Evolutionary conservation across 2,329 filamentous ascomycete genomes (phyloP).

Genomic region (Colletotrichum noveboracense): DNA sequence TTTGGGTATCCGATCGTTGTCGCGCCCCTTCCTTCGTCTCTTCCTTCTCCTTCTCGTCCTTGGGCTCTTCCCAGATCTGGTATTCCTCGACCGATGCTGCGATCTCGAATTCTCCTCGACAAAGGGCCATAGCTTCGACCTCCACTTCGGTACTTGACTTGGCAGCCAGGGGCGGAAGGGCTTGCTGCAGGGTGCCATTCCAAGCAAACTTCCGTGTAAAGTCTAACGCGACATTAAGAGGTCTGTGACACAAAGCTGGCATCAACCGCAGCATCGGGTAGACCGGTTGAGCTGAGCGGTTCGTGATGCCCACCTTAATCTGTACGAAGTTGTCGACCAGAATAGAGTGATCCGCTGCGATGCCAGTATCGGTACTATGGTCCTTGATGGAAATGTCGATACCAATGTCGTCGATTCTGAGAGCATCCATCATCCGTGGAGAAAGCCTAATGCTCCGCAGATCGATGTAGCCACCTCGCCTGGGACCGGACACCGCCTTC

Average conservation of each 20-base stretch:
- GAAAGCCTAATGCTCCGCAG: constrained; percentile 77
- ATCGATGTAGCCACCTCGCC: constrained; percentile 72
- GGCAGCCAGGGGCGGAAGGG: constrained; percentile 66
- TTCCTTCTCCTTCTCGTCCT: constrained; percentile 32
- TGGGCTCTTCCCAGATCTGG: constrained; percentile 49
- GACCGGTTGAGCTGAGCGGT: constrained; percentile 72
- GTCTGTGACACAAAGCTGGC: constrained; percentile 76
- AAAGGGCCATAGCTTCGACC: constrained; percentile 77
- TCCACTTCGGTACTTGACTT: constrained; percentile 64
- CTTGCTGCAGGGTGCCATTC: constrained; percentile 83
- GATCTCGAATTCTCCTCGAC: constrained; percentile 83
- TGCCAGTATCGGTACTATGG: constrained; percentile 19
- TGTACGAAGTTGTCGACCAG: constrained; percentile 69
- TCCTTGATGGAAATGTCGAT: constrained; percentile 65
- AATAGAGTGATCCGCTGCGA: constrained; percentile 29
- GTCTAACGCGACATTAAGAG: constrained; percentile 76
- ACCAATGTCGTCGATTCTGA: constrained; percentile 80
- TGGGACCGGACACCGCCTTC: constrained; percentile 59
- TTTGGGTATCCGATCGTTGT: constrained; percentile 58
- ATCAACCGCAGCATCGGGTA: constrained; percentile 77
- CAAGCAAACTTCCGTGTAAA: constrained; percentile 82
- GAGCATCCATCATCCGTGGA: constrained; percentile 79
- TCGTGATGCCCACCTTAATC: constrained; percentile 74
- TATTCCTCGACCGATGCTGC: constrained; percentile 84
- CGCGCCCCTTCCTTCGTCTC: constrained; percentile 34